Percentiles rank a stretch among this genome's conserved stretches.
Evolutionary conservation across 805 yeast species (phyloP).

Genomic region (Candida odintsovae): DNA sequence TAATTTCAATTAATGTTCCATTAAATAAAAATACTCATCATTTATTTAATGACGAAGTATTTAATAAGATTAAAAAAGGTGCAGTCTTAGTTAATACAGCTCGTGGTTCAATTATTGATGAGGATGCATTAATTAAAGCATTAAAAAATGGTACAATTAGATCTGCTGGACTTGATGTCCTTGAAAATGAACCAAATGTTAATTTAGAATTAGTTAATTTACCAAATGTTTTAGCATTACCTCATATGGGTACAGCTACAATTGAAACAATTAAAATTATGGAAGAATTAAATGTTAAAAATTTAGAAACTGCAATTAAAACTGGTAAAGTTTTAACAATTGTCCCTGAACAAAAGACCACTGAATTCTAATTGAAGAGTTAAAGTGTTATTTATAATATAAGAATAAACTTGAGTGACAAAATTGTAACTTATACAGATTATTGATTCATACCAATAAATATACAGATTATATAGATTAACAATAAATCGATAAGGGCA

Average conservation of each 20-base stretch:
- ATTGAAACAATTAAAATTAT: slow-evolving; percentile 68
- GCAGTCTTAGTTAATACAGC: slow-evolving; percentile 78
- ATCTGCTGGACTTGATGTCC: slow-evolving; percentile 69
- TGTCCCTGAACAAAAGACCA: slow-evolving; percentile 67
- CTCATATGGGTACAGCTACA: slow-evolving; percentile 87
- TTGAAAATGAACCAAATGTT: slow-evolving; percentile 70
- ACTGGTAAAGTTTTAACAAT: slow-evolving; percentile 66
- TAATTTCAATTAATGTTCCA: slow-evolving; percentile 73
- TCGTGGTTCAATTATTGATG: slow-evolving; percentile 80
- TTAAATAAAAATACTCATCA: slow-evolving; percentile 69
- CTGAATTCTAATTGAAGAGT: slow-evolving; percentile 3
- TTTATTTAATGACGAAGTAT: slow-evolving; percentile 52
- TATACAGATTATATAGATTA: too few species aligned
- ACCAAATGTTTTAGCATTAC: slow-evolving; percentile 71
- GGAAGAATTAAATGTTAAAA: slow-evolving; percentile 75
- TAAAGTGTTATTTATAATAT: too few species aligned
- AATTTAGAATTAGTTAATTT: slow-evolving; percentile 52
- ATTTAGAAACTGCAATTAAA: slow-evolving; percentile 50
- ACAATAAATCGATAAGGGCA: too few species aligned
- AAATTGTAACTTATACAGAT: too few species aligned
- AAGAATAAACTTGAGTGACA: too few species aligned
- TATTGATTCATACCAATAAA: too few species aligned
- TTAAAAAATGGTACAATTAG: slow-evolving; percentile 60
- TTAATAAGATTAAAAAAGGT: slow-evolving; percentile 71
- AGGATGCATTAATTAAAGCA: slow-evolving; percentile 47